phyloP scores from a whole-genome alignment of 2,329 filamentous ascomycete species.

The Decorospora gaudefroyi region DNA sequence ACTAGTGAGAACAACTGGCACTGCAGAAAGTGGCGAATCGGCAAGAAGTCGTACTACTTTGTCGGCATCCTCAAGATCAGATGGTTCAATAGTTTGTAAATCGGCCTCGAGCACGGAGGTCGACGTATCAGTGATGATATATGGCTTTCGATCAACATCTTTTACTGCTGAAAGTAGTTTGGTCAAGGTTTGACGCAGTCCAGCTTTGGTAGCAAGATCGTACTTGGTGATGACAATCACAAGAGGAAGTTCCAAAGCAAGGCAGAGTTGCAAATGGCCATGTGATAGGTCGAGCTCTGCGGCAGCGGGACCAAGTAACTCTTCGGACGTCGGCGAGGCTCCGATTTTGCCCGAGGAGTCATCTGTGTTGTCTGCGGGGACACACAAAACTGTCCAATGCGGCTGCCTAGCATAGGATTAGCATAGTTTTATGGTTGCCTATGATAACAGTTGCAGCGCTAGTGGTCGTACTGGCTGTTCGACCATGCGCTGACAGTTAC shows the following conservation, averaged over 20 bases:
- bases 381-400: conserved; percentile 88
- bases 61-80: conserved; percentile 63
- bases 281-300: conserved; percentile 72
- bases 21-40: conserved; percentile 55
- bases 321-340: conserved; percentile 57
- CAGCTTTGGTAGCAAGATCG: conserved; percentile 76
- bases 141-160: conserved; percentile 71
- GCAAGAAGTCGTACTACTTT: conserved; percentile 59
- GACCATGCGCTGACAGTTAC: no score
- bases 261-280: conserved; percentile 81
- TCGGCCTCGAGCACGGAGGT: conserved; percentile 42
- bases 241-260: conserved; percentile 77
- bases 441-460: no score
- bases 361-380: conserved; percentile 76
- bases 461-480: no score
- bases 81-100: conserved; percentile 60
- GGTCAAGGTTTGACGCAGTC: conserved; percentile 70
- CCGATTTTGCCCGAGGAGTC: conserved; percentile 48
- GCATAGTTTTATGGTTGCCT: no score
- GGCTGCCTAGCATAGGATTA: conserved; percentile 59
- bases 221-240: conserved; percentile 88
- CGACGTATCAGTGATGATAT: conserved; percentile 60
- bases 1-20: conserved; percentile 88
- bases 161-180: conserved; percentile 80
- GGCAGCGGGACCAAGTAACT: conserved; percentile 56